phyloP scores from a whole-genome alignment of 805 yeast genomes.

The Kregervanrija fluxuum region DNA sequence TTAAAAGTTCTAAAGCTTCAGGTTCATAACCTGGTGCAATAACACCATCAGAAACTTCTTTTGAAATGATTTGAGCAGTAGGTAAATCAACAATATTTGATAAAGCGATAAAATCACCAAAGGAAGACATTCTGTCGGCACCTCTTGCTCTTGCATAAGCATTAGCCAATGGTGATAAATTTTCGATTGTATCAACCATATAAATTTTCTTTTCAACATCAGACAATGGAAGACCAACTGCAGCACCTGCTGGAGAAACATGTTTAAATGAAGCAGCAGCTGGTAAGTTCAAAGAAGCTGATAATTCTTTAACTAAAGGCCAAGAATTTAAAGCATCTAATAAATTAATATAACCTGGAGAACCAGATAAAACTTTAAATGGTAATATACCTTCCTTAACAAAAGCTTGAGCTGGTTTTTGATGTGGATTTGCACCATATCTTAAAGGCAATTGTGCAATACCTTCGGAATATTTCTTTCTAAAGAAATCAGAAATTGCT shows the following conservation, averaged over 20 bases:
- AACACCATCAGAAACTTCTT: conserved; percentile 97
- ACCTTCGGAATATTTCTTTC: conserved; percentile 93
- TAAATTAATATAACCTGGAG: conserved; percentile 96
- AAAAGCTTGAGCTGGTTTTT: conserved; percentile 97
- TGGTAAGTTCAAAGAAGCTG: conserved; percentile 89
- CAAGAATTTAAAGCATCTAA: conserved; percentile 96
- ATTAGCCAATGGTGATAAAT: conserved; percentile 91
- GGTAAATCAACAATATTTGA: conserved; percentile 94
- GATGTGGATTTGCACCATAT: conserved; percentile 99
- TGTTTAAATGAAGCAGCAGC: conserved; percentile 99
- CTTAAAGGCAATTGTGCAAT: conserved; percentile 86
- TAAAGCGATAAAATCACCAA: conserved; percentile 97
- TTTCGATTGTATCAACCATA: conserved; percentile 91
- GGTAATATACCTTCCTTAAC: conserved; percentile 85
- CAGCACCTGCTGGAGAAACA: conserved; percentile 98
- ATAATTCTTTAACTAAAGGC: conserved; percentile 96
- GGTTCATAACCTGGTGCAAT: conserved; percentile 95
- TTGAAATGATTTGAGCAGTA: conserved; percentile 94
- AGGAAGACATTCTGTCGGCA: conserved; percentile 99
- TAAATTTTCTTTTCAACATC: conserved; percentile 92
- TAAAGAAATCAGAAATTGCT: conserved; percentile 92
- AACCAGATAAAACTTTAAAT: conserved; percentile 86
- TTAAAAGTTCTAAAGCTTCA: conserved; percentile 83
- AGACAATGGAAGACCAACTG: conserved; percentile 89
- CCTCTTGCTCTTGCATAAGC: conserved; percentile 99